These are phyloP conservation scores for Pulicaria dysenterica DNA, from an alignment of 129 eudicot species.

Conservation along the genomic window DNA sequence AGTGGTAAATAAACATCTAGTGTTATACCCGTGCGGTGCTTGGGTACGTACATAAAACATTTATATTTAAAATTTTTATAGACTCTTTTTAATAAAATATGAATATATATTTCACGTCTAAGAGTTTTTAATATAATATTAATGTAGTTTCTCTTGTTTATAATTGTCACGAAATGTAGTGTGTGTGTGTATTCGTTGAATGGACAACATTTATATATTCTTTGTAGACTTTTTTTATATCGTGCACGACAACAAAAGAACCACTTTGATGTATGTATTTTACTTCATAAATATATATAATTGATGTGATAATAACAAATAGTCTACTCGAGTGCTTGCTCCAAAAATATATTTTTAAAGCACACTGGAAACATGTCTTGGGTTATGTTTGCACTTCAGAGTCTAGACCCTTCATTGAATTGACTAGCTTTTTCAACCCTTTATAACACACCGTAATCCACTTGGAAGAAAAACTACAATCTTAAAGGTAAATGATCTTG, in stretches of 20 bases:
- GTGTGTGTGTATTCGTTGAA: too few species aligned
- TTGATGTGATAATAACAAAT: background rate
- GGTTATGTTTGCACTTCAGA: background rate
- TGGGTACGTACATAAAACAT: too few species aligned
- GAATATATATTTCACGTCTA: too few species aligned
- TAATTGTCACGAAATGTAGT: too few species aligned
- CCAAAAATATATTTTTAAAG: background rate
- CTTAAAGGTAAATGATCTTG: too few species aligned
- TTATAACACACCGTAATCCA: background rate
- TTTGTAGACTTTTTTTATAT: background rate
- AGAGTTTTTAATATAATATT: too few species aligned
- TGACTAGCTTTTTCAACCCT: too few species aligned
- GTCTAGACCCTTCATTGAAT: background rate
- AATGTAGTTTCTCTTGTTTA: too few species aligned
- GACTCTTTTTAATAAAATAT: too few species aligned
- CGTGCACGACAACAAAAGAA: slow-evolving; percentile 9
- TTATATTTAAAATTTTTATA: too few species aligned
- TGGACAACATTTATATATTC: too few species aligned
- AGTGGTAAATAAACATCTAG: background rate
- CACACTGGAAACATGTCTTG: background rate
- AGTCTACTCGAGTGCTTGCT: background rate
- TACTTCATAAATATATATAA: background rate
- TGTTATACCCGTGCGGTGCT: too few species aligned
- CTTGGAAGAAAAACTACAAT: background rate
- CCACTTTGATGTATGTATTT: background rate